Conservation (phyloP, 768 basidiomycete genomes). For the Kwoniella bestiolae region DNA sequence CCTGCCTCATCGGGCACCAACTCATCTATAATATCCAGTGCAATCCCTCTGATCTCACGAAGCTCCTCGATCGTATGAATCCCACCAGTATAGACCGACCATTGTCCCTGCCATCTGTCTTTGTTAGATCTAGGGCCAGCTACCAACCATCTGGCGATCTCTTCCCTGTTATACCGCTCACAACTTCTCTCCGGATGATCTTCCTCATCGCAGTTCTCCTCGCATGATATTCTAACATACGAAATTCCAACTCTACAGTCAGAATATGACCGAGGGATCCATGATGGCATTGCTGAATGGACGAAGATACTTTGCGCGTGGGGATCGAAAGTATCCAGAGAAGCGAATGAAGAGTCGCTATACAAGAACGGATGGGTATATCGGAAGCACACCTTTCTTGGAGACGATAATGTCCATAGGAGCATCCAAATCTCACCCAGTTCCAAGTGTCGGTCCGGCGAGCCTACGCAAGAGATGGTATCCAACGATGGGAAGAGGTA, state of each 20-base stretch:
- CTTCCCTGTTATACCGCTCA: background rate
- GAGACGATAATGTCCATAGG: background rate
- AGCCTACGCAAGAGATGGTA: background rate
- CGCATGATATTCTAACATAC: background rate
- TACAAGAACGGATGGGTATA: background rate
- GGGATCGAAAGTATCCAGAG: background rate
- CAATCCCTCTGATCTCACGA: background rate
- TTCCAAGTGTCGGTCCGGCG: background rate
- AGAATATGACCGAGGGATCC: background rate
- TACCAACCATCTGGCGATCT: background rate
- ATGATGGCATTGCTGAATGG: background rate
- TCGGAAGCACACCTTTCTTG: background rate
- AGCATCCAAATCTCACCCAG: constrained; percentile 1
- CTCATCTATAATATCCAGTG: background rate
- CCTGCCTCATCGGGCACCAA: background rate
- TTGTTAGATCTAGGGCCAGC: constrained; percentile 4
- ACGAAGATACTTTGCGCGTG: background rate
- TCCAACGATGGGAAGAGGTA: background rate
- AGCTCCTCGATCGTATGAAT: background rate
- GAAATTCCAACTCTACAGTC: background rate
- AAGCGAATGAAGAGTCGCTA: background rate
- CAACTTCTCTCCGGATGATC: background rate
- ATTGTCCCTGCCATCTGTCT: background rate
- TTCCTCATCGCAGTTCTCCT: background rate
- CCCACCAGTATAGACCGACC: background rate